These are phyloP conservation scores for Alternaria brassicicola DNA, from an alignment of 2,329 filamentous ascomycete species.

Conservation along the genomic window DNA sequence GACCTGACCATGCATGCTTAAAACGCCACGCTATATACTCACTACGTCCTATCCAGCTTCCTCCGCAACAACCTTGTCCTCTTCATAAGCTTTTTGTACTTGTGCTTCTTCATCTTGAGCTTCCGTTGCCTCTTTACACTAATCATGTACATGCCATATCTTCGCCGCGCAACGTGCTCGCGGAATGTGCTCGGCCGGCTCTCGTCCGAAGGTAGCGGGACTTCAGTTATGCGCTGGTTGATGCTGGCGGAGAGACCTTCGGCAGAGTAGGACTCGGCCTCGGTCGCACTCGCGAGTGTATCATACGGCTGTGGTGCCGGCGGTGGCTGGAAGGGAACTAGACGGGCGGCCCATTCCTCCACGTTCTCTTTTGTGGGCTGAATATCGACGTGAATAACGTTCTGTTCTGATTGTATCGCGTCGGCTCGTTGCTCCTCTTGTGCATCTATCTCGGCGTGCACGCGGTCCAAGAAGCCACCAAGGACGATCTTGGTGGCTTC, in stretches of 20 bases:
- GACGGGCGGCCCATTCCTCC: conserved; percentile 54
- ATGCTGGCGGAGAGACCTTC: conserved; percentile 36
- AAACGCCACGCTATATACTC: conserved; percentile 25
- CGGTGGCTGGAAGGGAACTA: conserved; percentile 84
- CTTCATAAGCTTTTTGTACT: conserved; percentile 99
- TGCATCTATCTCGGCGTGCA: conserved; percentile 45
- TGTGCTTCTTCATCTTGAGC: conserved; percentile 99
- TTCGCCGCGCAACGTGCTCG: conserved; percentile 33
- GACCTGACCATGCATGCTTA: conserved; percentile 19
- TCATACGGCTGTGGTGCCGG: conserved; percentile 71
- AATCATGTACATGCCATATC: conserved; percentile 73
- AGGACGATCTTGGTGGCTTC: conserved; percentile 55
- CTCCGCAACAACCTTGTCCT: conserved; percentile 85
- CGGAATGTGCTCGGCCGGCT: conserved; percentile 32
- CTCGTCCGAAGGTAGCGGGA: conserved; percentile 20
- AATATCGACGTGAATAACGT: conserved; percentile 42
- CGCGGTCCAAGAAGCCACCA: conserved; percentile 47
- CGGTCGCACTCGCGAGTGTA: conserved; percentile 34
- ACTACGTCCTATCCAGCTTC: conserved; percentile 66
- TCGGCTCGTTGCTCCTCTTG: conserved; percentile 47
- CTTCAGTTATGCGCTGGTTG: conserved; percentile 43
- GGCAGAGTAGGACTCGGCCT: conserved; percentile 19
- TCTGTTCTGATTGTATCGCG: conserved; percentile 46
- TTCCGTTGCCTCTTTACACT: conserved; percentile 92
- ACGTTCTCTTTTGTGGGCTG: conserved; percentile 41